Conservation (phyloP, 306 rosid species). For the Purshia tridentata region DNA sequence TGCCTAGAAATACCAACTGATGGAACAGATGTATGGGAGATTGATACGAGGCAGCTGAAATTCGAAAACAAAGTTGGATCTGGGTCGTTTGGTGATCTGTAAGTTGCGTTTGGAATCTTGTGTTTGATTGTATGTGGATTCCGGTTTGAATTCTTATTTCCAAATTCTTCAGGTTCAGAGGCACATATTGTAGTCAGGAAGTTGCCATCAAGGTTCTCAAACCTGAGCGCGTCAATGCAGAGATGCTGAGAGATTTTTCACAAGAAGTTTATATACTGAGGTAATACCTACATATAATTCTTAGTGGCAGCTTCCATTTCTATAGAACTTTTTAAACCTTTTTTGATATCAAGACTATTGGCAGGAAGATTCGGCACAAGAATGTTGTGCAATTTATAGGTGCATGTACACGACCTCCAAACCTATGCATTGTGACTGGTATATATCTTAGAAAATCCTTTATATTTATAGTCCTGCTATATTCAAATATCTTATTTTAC, state of each 20-base stretch:
- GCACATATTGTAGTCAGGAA: constrained; percentile 90
- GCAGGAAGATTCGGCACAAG: constrained; percentile 97
- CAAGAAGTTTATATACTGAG: constrained; percentile 99
- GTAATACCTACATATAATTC: constrained; percentile 35
- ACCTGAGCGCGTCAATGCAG: constrained; percentile 77
- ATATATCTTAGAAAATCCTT: constrained; percentile 34
- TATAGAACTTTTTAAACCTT: background rate
- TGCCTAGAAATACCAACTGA: constrained; percentile 86
- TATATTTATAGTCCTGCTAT: constrained; percentile 12
- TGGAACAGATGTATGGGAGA: constrained; percentile 98
- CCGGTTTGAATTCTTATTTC: constrained; percentile 36
- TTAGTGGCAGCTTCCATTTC: constrained; percentile 21
- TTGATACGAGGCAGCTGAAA: constrained; percentile 75
- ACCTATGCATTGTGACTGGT: constrained; percentile 95
- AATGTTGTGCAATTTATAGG: constrained; percentile 99
- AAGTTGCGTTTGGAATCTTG: constrained; percentile 43
- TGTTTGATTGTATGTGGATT: constrained; percentile 23
- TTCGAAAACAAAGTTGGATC: constrained; percentile 91
- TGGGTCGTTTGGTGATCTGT: constrained; percentile 96
- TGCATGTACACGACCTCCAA: constrained; percentile 88
- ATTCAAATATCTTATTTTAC: constrained; percentile 13
- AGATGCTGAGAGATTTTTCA: constrained; percentile 88
- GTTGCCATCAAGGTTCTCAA: constrained; percentile 93
- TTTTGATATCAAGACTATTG: constrained; percentile 26
- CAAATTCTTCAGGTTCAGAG: constrained; percentile 70